phyloP scores from a whole-genome alignment of 2,329 filamentous ascomycete genomes.

The Juglanconis juglandina region DNA sequence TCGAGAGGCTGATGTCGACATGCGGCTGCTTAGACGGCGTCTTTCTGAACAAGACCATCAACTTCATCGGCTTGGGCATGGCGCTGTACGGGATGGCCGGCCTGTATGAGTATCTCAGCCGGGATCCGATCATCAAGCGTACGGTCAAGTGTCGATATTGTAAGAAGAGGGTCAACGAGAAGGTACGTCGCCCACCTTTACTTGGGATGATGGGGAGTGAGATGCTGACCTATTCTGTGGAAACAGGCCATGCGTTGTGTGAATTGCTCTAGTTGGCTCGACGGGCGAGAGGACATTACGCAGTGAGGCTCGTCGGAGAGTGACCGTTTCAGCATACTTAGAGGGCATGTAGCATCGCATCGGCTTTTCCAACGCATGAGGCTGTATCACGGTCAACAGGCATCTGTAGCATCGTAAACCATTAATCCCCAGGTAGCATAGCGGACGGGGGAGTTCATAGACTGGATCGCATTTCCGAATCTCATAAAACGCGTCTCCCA shows the following conservation, averaged over 20 bases:
- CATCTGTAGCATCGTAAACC: neutral
- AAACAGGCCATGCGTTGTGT: slow-evolving; percentile 41
- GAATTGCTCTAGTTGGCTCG: slow-evolving; percentile 50
- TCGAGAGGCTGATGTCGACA: neutral
- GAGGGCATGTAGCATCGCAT: neutral
- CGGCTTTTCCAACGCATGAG: too few species aligned
- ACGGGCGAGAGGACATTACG: slow-evolving; percentile 43
- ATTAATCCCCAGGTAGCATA: neutral
- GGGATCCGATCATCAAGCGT: slow-evolving; percentile 69
- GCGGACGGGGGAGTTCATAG: neutral
- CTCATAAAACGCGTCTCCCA: neutral
- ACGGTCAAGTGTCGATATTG: slow-evolving; percentile 68
- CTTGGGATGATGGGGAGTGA: too few species aligned
- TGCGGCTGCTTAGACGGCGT: slow-evolving; percentile 32
- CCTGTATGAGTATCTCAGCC: slow-evolving; percentile 57
- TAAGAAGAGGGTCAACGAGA: slow-evolving; percentile 58
- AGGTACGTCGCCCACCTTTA: slow-evolving; percentile 41
- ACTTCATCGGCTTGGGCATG: slow-evolving; percentile 64
- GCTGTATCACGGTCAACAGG: neutral
- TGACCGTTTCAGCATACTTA: neutral
- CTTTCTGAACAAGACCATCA: slow-evolving; percentile 62
- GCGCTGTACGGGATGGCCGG: slow-evolving; percentile 63
- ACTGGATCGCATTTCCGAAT: neutral
- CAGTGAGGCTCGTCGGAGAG: neutral
- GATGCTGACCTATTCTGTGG: neutral